Percentiles rank a stretch among this genome's conserved stretches.
These are phyloP conservation scores for Brassica incana DNA, from an alignment of 345 rosid genomes.

Conservation along the genomic window DNA sequence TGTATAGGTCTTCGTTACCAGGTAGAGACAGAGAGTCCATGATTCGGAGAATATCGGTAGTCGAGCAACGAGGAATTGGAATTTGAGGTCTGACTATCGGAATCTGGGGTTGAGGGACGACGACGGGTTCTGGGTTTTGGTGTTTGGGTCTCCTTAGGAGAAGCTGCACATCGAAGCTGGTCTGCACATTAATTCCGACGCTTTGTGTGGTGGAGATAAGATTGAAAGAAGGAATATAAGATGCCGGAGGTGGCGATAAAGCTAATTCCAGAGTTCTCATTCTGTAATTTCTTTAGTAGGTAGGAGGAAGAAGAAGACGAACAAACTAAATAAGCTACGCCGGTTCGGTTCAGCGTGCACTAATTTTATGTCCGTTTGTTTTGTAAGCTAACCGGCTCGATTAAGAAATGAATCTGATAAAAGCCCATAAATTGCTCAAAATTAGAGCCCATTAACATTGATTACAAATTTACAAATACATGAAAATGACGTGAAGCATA, in stretches of 20 bases:
- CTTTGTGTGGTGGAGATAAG: background rate
- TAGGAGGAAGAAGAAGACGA: constrained; percentile 3
- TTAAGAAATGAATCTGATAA: background rate
- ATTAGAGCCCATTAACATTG: no score
- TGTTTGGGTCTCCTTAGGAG: constrained; percentile 31
- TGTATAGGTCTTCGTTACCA: constrained; percentile 50
- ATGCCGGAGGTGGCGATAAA: constrained; percentile 28
- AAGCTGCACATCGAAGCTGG: constrained; percentile 29
- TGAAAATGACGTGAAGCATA: background rate
- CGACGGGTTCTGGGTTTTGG: constrained; percentile 15
- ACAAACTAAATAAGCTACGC: background rate
- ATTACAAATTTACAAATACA: background rate
- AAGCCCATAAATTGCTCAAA: background rate
- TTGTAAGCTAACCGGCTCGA: background rate
- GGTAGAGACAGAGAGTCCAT: constrained; percentile 56
- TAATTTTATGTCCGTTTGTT: background rate
- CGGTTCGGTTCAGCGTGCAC: background rate
- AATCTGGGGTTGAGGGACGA: constrained; percentile 1
- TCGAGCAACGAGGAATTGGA: constrained; percentile 17
- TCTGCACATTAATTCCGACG: constrained; percentile 2
- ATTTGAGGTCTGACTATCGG: background rate
- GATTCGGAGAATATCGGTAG: constrained; percentile 50
- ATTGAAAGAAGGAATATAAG: constrained; percentile 14
- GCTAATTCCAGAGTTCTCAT: constrained; percentile 39
- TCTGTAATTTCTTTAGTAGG: background rate